phyloP scores from a whole-genome alignment of 2,329 filamentous ascomycete genomes.

The Chrysoporthe cubensis region DNA sequence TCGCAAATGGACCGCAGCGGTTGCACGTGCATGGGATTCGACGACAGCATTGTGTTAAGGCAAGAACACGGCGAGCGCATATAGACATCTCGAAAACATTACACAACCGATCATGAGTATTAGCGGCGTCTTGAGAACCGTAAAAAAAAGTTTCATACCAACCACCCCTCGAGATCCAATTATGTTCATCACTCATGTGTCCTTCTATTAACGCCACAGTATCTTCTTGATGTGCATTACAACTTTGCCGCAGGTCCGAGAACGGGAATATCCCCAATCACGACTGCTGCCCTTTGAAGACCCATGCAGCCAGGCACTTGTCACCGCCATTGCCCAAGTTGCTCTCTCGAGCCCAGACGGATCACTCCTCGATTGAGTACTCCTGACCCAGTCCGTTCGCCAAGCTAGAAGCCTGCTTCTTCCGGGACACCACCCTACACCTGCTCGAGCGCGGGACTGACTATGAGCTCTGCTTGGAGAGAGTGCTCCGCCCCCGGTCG shows the following conservation, averaged over 20 bases:
- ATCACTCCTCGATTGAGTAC: not conserved
- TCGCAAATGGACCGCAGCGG: too few species aligned
- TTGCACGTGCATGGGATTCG: not conserved
- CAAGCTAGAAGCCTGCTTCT: not conserved
- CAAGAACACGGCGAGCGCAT: not conserved
- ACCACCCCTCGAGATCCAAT: not conserved
- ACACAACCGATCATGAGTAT: too few species aligned
- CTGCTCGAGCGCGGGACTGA: not conserved
- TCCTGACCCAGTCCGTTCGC: not conserved
- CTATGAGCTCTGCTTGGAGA: not conserved
- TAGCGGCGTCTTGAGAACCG: too few species aligned
- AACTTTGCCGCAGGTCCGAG: conserved; percentile 2
- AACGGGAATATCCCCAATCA: not conserved
- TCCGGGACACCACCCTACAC: not conserved
- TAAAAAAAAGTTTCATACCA: not conserved
- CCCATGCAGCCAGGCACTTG: not conserved
- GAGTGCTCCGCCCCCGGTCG: not conserved
- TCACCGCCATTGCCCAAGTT: not conserved
- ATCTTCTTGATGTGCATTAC: conserved; percentile 10
- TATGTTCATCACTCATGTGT: conserved; percentile 1
- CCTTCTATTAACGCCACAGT: conserved; percentile 14
- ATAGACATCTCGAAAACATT: not conserved
- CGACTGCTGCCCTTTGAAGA: not conserved
- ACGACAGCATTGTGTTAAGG: not conserved
- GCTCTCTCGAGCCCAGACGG: not conserved